Evolutionary conservation across 306 rosid species (phyloP).

Genomic region (Prunus davidiana): DNA sequence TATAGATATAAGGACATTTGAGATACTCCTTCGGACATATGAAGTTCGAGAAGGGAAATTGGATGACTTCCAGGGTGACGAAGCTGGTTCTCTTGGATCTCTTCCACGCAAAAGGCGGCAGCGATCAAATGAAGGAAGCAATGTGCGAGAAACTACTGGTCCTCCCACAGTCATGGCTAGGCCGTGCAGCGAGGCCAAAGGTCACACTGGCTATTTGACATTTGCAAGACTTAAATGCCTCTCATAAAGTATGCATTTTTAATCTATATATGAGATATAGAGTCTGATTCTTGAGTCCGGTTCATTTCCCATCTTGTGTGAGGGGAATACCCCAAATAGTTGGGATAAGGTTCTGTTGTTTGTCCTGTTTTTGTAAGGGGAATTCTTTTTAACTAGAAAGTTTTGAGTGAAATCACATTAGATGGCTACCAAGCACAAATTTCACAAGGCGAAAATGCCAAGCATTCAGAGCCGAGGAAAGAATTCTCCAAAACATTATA

Average conservation of each 20-base stretch:
- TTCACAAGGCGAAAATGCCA: no score
- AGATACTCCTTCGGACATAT: constrained; percentile 69
- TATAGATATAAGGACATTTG: constrained; percentile 86
- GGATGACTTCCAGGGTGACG: constrained; percentile 26
- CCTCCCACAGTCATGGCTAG: constrained; percentile 58
- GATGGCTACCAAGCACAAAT: neutral
- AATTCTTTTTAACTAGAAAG: neutral
- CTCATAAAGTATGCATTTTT: constrained; percentile 22
- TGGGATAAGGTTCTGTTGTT: constrained; percentile 1
- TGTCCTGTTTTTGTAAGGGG: neutral
- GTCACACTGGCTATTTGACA: constrained; percentile 92
- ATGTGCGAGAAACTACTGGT: constrained; percentile 27
- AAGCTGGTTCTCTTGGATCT: constrained; percentile 31
- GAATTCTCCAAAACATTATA: no score
- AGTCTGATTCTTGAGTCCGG: neutral
- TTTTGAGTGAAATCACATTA: neutral
- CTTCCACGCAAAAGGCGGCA: constrained; percentile 71
- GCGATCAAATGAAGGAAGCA: constrained; percentile 46
- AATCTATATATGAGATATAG: neutral
- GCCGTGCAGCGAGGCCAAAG: constrained; percentile 74
- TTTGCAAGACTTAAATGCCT: constrained; percentile 73
- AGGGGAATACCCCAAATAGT: neutral
- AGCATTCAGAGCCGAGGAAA: no score
- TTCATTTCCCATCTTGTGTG: neutral
- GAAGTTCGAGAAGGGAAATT: constrained; percentile 65